A percentile compares a stretch with the other conserved stretches of the same genome.
These are phyloP conservation scores for Persicaria maculosa DNA, from an alignment of 148 eudicot species.

Conservation along the genomic window DNA sequence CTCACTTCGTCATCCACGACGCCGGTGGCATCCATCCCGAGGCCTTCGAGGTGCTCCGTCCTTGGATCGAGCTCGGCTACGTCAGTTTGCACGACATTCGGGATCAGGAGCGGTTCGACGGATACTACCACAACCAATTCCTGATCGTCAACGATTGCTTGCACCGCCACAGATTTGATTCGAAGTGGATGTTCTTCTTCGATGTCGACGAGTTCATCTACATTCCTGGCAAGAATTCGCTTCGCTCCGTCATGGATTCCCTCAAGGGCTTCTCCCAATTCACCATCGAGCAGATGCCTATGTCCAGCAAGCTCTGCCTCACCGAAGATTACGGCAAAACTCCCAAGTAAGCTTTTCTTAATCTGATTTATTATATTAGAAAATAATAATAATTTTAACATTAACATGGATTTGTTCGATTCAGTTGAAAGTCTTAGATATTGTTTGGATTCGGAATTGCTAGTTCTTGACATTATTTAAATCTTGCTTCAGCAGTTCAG, in stretches of 20 bases:
- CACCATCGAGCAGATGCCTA: constrained; percentile 57
- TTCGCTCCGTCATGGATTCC: constrained; percentile 40
- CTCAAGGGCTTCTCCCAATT: constrained; percentile 41
- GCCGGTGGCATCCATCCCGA: constrained; percentile 65
- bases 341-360: constrained; percentile 31
- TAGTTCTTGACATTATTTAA: background rate
- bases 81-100: constrained; percentile 57
- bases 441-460: background rate
- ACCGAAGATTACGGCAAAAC: constrained; percentile 32
- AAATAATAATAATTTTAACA: background rate
- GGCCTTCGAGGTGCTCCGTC: constrained; percentile 45
- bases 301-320: constrained; percentile 55
- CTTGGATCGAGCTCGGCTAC: constrained; percentile 70
- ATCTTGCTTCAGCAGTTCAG: too few relatives aligned
- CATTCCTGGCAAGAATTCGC: constrained; percentile 25
- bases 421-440: background rate
- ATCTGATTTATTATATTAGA: background rate
- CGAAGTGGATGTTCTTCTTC: constrained; percentile 77
- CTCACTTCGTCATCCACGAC: constrained; percentile 69
- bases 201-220: constrained; percentile 62
- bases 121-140: constrained; percentile 78
- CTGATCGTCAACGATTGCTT: constrained; percentile 63
- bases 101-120: constrained; percentile 69
- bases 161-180: constrained; percentile 48
- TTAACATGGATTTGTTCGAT: background rate